A percentile compares a stretch with the other conserved stretches of the same genome.
Conservation (phyloP, 2,329 filamentous ascomycete species). For the Diaporthe citrichinensis region DNA sequence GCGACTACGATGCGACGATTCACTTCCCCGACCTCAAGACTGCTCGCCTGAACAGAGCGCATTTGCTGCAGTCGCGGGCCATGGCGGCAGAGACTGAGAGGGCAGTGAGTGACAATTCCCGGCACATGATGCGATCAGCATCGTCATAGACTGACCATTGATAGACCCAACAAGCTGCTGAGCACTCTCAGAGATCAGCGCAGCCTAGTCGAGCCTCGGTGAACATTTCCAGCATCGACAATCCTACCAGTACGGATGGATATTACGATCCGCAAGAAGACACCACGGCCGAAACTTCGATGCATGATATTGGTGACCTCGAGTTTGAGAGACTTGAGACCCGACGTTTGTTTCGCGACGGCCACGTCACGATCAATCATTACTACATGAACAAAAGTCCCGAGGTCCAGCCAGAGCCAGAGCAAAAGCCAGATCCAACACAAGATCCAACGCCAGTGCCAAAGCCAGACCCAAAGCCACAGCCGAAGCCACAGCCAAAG, state of each 20-base stretch:
- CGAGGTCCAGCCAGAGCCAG: not conserved
- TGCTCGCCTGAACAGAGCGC: constrained; percentile 1
- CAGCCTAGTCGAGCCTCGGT: not conserved
- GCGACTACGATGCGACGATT: not conserved
- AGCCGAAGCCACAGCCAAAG: too few species aligned
- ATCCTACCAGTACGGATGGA: not conserved
- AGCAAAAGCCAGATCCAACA: not conserved
- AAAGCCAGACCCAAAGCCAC: not conserved
- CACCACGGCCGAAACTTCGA: too few species aligned
- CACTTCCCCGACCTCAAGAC: not conserved
- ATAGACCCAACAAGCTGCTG: not conserved
- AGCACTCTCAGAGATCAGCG: not conserved
- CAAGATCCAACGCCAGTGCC: not conserved
- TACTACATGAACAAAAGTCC: not conserved
- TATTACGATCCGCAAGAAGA: not conserved
- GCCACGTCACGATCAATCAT: constrained; percentile 10
- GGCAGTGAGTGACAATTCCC: not conserved
- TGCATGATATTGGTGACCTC: not conserved
- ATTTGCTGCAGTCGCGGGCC: not conserved
- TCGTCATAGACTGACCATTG: not conserved
- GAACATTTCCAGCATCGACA: not conserved
- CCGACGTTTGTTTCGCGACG: not conserved
- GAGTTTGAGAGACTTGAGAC: not conserved
- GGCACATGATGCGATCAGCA: too few species aligned
- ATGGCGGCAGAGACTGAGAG: not conserved